Evolutionary conservation across 78 protist species (phyloP).

Genomic region (Blattamonas nauphoetae): DNA sequence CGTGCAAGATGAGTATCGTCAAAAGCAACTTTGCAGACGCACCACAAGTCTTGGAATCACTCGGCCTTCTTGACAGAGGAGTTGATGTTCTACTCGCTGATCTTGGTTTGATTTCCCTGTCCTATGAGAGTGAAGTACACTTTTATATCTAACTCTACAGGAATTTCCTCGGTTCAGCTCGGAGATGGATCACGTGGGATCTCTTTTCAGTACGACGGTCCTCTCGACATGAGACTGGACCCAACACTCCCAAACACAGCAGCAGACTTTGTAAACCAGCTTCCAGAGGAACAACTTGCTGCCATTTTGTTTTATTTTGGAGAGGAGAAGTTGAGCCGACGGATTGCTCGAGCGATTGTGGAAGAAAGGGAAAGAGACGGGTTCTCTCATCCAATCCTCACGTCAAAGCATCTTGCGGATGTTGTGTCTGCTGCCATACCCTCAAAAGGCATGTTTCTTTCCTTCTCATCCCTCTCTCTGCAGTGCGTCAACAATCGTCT

Average conservation of each 20-base stretch:
- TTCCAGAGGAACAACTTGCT: neutral
- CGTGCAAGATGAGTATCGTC: neutral
- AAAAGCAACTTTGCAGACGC: neutral
- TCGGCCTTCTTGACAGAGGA: neutral
- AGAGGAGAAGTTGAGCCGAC: neutral
- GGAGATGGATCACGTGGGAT: neutral
- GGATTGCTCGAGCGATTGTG: neutral
- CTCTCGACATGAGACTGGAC: constrained; percentile 7
- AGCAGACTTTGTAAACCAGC: neutral
- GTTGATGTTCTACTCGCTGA: neutral
- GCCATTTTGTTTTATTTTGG: neutral
- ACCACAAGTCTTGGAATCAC: neutral
- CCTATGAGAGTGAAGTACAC: too few species aligned
- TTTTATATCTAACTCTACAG: too few species aligned
- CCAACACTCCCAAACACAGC: neutral
- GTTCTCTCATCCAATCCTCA: neutral
- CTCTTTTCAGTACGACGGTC: neutral
- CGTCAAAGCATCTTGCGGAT: neutral
- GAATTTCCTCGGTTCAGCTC: neutral
- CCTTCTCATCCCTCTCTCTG: too few species aligned
- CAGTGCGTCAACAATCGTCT: neutral
- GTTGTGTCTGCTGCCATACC: neutral
- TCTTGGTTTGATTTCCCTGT: too few species aligned
- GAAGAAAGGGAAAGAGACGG: neutral
- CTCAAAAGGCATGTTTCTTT: neutral